These are phyloP conservation scores for Phytophthora pisi DNA, from an alignment of 352 stramenopile species.

Conservation along the genomic window DNA sequence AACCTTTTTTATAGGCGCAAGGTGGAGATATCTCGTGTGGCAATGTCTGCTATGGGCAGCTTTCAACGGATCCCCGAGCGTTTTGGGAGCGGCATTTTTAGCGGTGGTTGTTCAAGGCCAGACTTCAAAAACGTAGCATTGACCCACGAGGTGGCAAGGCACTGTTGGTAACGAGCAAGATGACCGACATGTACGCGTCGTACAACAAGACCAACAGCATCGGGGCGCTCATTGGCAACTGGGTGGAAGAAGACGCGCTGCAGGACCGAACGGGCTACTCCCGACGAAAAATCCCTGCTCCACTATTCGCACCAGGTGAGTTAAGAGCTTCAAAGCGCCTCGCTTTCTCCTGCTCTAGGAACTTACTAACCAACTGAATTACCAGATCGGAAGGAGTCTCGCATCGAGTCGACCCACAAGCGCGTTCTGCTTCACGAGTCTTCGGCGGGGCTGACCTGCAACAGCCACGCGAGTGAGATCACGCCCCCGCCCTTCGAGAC, in stretches of 20 bases:
- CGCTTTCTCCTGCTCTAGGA: background rate
- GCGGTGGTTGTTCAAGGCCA: background rate
- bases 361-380: background rate
- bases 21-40: too few species aligned
- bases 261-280: slow-evolving; percentile 62
- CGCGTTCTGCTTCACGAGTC: slow-evolving; percentile 55
- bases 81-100: slow-evolving; percentile 4
- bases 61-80: background rate
- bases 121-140: slow-evolving; percentile 9
- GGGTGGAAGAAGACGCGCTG: slow-evolving; percentile 84
- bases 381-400: slow-evolving; percentile 49
- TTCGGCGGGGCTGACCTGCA: slow-evolving; percentile 28
- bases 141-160: slow-evolving; percentile 3
- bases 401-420: slow-evolving; percentile 51
- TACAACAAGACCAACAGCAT: slow-evolving; percentile 90
- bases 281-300: slow-evolving; percentile 55
- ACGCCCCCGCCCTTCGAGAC: slow-evolving; percentile 53
- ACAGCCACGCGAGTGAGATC: slow-evolving; percentile 37
- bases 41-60: too few species aligned
- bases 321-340: background rate
- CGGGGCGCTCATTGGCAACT: slow-evolving; percentile 80
- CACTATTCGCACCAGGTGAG: slow-evolving; percentile 38
- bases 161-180: background rate
- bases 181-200: slow-evolving; percentile 45
- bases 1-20: slow-evolving; percentile 20